Percentiles rank a stretch among this genome's conserved stretches.
phyloP scores from a whole-genome alignment of 495 filamentous ascomycete genomes.

The Hypoxylon cercidicola region DNA sequence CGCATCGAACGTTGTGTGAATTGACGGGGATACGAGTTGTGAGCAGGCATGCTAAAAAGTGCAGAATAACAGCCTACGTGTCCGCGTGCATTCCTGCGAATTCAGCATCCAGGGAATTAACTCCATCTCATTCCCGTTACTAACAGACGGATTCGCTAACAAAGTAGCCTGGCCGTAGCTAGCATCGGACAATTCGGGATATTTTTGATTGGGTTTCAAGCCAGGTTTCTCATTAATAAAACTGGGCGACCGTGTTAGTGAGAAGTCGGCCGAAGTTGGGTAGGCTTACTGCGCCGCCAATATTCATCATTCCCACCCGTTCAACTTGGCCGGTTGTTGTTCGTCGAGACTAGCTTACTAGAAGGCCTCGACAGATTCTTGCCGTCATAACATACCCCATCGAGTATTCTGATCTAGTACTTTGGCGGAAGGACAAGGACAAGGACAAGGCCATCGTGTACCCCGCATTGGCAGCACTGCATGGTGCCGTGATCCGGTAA shows the following conservation, averaged over 20 bases:
- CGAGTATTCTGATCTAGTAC: constrained; percentile 1
- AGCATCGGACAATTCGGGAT: not conserved
- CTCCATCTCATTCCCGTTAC: not conserved
- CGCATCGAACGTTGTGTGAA: not conserved
- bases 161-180: not conserved
- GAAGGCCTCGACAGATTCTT: constrained; percentile 2
- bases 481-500: constrained; percentile 16
- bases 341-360: not conserved
- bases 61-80: too few relatives aligned
- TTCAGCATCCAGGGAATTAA: not conserved
- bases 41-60: too few relatives aligned
- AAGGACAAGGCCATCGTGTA: constrained; percentile 28
- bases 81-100: constrained; percentile 4
- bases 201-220: too few relatives aligned
- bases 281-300: constrained; percentile 11
- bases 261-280: not conserved
- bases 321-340: constrained; percentile 1
- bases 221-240: constrained; percentile 25
- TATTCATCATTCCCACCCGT: not conserved
- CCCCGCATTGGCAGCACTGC: constrained; percentile 34
- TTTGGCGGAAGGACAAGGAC: constrained; percentile 12
- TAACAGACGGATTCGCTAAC: not conserved
- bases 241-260: not conserved
- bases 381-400: constrained; percentile 39
- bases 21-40: constrained; percentile 6